Conservation (phyloP, 2,329 filamentous ascomycete species). For the Penicillium sp. region DNA sequence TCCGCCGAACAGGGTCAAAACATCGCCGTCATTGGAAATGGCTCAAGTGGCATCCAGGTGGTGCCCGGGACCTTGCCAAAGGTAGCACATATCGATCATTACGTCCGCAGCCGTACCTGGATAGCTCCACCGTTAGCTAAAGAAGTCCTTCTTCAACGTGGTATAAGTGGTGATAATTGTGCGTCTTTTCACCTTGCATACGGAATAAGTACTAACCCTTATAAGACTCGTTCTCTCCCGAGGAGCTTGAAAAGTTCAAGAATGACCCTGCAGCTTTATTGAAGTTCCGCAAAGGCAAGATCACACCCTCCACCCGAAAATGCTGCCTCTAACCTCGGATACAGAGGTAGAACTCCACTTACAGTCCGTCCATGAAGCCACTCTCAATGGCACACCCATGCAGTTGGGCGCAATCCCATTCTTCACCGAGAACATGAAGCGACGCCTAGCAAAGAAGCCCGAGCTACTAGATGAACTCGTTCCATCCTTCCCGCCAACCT, state of each 20-base stretch:
- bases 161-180: conserved; percentile 30
- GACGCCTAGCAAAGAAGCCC: conserved; percentile 34
- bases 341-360: conserved; percentile 33
- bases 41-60: conserved; percentile 44
- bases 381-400: conserved; percentile 28
- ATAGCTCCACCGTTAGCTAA: conserved; percentile 31
- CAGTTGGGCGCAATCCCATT: conserved; percentile 23
- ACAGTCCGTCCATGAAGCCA: conserved; percentile 33
- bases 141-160: conserved; percentile 29
- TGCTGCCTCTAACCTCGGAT: not conserved
- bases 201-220: not conserved
- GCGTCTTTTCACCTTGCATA: not conserved
- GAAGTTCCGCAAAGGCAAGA: conserved; percentile 35
- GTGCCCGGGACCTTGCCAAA: conserved; percentile 43
- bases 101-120: conserved; percentile 35
- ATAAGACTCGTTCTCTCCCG: conserved; percentile 30
- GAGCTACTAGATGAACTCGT: conserved; percentile 38
- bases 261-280: conserved; percentile 32
- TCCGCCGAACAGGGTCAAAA: conserved; percentile 27
- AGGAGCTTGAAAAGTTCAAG: conserved; percentile 35
- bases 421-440: conserved; percentile 36
- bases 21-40: conserved; percentile 40
- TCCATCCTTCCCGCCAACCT: conserved; percentile 43
- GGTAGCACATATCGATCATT: conserved; percentile 37
- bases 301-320: too few species aligned